Conservation (phyloP, 495 filamentous ascomycete species). For the Penicillium soppii region DNA sequence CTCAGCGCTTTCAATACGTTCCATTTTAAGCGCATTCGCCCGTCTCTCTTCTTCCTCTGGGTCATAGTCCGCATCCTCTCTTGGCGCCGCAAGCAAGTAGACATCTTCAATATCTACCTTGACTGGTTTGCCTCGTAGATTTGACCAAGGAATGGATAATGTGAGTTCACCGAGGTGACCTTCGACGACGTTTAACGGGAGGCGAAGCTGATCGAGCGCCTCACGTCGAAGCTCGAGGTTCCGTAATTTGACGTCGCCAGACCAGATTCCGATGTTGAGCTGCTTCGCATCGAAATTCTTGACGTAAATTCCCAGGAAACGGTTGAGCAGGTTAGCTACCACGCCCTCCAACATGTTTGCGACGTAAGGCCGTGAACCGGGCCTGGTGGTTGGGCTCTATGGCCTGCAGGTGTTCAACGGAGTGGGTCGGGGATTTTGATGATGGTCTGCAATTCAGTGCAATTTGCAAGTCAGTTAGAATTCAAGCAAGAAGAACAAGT, state of each 20-base stretch:
- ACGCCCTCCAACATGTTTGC: slow-evolving; percentile 65
- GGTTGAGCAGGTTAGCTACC: slow-evolving; percentile 89
- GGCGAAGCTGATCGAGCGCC: slow-evolving; percentile 91
- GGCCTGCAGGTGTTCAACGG: slow-evolving; percentile 19
- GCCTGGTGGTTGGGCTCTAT: slow-evolving; percentile 26
- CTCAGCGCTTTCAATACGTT: slow-evolving; percentile 94
- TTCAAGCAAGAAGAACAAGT: not conserved
- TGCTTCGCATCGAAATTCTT: slow-evolving; percentile 97
- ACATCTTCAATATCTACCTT: slow-evolving; percentile 96
- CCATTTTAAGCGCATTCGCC: slow-evolving; percentile 87
- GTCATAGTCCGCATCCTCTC: slow-evolving; percentile 90
- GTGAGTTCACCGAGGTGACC: slow-evolving; percentile 90
- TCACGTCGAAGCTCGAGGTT: slow-evolving; percentile 90
- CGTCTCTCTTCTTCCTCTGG: slow-evolving; percentile 85
- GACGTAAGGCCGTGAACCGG: slow-evolving; percentile 36
- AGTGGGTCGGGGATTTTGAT: slow-evolving; percentile 12
- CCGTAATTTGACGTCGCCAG: slow-evolving; percentile 88
- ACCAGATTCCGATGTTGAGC: slow-evolving; percentile 97
- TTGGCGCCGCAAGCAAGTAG: slow-evolving; percentile 87
- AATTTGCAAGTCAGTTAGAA: slow-evolving; percentile 8
- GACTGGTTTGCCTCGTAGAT: slow-evolving; percentile 88
- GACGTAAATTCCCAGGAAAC: slow-evolving; percentile 99
- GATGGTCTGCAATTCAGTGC: slow-evolving; percentile 9
- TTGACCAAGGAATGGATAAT: slow-evolving; percentile 93
- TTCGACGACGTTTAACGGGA: slow-evolving; percentile 94